These are phyloP conservation scores for Cladosporium sp. DNA, from an alignment of 2,329 filamentous ascomycete genomes.

Conservation along the genomic window DNA sequence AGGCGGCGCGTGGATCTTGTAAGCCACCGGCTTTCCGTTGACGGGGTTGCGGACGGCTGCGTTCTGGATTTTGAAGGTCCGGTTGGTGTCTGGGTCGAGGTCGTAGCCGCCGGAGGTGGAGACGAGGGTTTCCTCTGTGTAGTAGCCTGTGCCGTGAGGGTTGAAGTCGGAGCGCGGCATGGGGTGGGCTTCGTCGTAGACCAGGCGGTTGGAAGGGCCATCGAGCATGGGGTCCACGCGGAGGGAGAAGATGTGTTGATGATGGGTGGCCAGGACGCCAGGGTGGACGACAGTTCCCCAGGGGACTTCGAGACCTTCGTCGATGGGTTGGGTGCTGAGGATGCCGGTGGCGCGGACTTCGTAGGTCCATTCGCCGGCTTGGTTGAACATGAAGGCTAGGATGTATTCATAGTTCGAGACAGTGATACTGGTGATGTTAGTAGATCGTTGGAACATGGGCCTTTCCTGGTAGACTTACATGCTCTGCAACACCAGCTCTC, in stretches of 20 bases:
- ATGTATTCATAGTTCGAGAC: conserved; percentile 72
- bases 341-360: conserved; percentile 68
- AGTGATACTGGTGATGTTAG: conserved; percentile 24
- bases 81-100: conserved; percentile 41
- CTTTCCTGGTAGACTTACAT: conserved; percentile 37
- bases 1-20: conserved; percentile 47
- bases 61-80: conserved; percentile 49
- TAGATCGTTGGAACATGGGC: conserved; percentile 42
- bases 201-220: conserved; percentile 41
- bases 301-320: conserved; percentile 59
- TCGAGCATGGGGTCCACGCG: conserved; percentile 47
- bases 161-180: conserved; percentile 56
- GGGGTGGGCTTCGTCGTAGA: conserved; percentile 53
- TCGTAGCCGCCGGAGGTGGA: conserved; percentile 50
- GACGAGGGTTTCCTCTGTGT: conserved; percentile 44
- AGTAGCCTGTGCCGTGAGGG: conserved; percentile 52
- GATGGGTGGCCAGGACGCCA: conserved; percentile 64
- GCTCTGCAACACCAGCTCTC: conserved; percentile 64
- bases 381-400: conserved; percentile 67
- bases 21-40: conserved; percentile 46
- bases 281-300: conserved; percentile 67
- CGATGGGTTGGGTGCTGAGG: conserved; percentile 63
- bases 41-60: conserved; percentile 41
- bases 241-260: conserved; percentile 69
- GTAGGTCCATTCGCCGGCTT: conserved; percentile 63